Evolutionary conservation across 2,329 filamentous ascomycete species (phyloP).

Genomic region (Aspergillus brunneoviolaceus): DNA sequence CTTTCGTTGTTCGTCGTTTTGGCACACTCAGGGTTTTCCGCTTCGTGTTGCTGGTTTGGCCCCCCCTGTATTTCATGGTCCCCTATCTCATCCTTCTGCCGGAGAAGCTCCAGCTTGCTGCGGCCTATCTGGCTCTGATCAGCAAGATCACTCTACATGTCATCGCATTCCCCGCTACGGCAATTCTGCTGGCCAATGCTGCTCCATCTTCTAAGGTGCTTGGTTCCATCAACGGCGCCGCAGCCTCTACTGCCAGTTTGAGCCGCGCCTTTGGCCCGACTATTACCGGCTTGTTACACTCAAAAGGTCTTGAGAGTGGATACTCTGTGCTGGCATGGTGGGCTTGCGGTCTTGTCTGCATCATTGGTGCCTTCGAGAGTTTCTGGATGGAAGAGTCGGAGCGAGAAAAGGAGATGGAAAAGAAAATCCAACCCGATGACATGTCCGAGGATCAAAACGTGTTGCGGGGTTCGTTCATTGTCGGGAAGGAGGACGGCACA

Average conservation of each 20-base stretch:
- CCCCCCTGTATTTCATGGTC: constrained; percentile 79
- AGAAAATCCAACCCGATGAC: constrained; percentile 35
- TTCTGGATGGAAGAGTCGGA: constrained; percentile 70
- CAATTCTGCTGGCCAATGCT: constrained; percentile 85
- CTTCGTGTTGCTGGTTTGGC: constrained; percentile 77
- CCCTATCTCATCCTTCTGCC: constrained; percentile 89
- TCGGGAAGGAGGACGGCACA: constrained; percentile 24
- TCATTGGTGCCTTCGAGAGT: constrained; percentile 72
- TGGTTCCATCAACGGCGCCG: constrained; percentile 88
- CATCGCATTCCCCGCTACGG: constrained; percentile 85
- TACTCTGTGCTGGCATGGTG: constrained; percentile 93
- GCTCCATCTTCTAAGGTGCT: constrained; percentile 80
- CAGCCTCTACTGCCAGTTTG: constrained; percentile 85
- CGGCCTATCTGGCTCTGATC: constrained; percentile 74
- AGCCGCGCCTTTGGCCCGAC: constrained; percentile 87
- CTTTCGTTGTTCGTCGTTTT: constrained; percentile 70
- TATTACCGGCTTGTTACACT: constrained; percentile 80
- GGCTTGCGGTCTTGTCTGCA: constrained; percentile 75
- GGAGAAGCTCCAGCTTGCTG: constrained; percentile 65
- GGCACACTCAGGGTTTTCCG: constrained; percentile 81
- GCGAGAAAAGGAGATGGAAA: constrained; percentile 41
- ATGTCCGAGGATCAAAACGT: constrained; percentile 27
- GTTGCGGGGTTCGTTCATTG: constrained; percentile 23
- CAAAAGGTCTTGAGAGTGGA: constrained; percentile 72
- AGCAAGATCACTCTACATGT: constrained; percentile 94